Conservation (phyloP, 805 yeast genomes). For the Yarrowia deformans region DNA sequence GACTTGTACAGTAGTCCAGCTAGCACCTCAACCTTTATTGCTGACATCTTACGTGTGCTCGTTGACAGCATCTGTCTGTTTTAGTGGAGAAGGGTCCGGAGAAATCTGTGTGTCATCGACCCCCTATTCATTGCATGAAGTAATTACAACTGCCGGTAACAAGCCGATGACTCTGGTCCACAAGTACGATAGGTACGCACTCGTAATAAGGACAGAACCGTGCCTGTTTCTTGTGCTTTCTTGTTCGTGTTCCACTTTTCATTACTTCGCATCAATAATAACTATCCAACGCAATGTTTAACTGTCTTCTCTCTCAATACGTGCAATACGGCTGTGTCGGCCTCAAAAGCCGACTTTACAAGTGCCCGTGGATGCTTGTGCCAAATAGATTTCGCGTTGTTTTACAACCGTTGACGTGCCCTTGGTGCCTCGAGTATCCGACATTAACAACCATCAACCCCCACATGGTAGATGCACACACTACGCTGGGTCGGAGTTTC, state of each 20-base stretch:
- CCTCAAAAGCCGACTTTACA: too few relatives aligned
- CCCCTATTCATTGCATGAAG: neutral
- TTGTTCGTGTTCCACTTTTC: neutral
- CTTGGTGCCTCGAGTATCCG: neutral
- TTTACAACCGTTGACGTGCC: neutral
- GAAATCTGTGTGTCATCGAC: neutral
- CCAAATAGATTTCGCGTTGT: neutral
- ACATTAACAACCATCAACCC: conserved; percentile 1
- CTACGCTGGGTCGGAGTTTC: conserved; percentile 15
- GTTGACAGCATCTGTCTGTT: neutral
- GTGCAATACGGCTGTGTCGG: conserved; percentile 3
- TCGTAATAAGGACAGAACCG: neutral
- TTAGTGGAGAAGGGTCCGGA: neutral
- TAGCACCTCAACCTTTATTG: too few relatives aligned
- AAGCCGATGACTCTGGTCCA: neutral
- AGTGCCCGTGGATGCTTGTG: too few relatives aligned
- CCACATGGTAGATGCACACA: neutral
- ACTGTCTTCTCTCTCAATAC: neutral
- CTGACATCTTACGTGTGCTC: too few relatives aligned
- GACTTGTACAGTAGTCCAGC: neutral
- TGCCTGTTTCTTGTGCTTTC: neutral
- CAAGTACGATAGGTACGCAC: too few relatives aligned
- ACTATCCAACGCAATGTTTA: neutral
- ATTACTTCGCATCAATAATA: neutral
- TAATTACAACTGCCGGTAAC: neutral